phyloP scores from a whole-genome alignment of 1,284 basidiomycete genomes.

The Vanrija sp. region DNA sequence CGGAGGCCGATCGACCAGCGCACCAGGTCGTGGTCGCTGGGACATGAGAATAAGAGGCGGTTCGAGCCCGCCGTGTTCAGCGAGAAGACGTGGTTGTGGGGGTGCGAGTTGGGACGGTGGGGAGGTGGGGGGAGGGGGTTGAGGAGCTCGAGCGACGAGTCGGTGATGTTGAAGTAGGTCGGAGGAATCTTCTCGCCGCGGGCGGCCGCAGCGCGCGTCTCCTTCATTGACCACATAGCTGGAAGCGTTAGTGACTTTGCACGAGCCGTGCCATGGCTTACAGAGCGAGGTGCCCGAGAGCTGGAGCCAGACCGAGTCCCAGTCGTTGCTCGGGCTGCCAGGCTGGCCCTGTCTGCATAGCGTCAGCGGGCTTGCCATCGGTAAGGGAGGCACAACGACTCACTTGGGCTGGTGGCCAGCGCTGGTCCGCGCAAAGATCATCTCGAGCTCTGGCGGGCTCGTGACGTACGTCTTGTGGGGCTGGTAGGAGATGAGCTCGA shows the following conservation, averaged over 20 bases:
- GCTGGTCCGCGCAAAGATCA: constrained; percentile 48
- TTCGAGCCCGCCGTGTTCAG: constrained; percentile 94
- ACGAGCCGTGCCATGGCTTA: constrained; percentile 12
- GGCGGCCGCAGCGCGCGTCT: constrained; percentile 46
- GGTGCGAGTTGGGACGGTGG: constrained; percentile 50
- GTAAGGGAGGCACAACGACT: constrained; percentile 16
- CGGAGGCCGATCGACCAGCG: constrained; percentile 92
- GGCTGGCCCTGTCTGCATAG: constrained; percentile 70
- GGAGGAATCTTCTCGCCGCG: constrained; percentile 47
- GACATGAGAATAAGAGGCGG: constrained; percentile 81
- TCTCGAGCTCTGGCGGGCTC: constrained; percentile 49
- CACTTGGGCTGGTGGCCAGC: constrained; percentile 48
- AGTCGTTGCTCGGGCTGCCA: constrained; percentile 76
- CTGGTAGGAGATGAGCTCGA: constrained; percentile 46
- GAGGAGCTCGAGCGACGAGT: constrained; percentile 54
- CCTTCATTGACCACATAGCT: constrained; percentile 51
- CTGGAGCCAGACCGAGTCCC: constrained; percentile 90
- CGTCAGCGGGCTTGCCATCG: background rate
- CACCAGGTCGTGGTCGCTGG: constrained; percentile 63
- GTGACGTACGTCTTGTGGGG: constrained; percentile 50
- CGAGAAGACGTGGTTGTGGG: constrained; percentile 71
- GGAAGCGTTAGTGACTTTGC: background rate
- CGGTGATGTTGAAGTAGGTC: constrained; percentile 46
- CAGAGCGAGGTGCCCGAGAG: constrained; percentile 88
- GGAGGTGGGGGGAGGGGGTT: constrained; percentile 54